Evolutionary conservation across 352 stramenopile species (phyloP).

Genomic region (Pythium diclinum): DNA sequence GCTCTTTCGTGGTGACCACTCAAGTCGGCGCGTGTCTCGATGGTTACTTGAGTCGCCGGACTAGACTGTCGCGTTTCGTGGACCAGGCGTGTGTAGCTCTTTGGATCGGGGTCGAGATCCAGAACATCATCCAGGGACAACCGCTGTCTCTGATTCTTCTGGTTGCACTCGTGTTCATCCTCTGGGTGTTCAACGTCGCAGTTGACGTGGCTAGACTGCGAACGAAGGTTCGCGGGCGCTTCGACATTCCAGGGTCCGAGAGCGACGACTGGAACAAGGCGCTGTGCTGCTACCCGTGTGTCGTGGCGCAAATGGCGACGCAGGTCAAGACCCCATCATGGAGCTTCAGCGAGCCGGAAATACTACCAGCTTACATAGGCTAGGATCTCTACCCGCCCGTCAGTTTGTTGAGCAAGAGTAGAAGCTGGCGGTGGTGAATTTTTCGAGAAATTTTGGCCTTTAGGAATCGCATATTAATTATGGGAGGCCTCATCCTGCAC

Average conservation of each 20-base stretch:
- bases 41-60: too few species aligned
- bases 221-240: slow-evolving; percentile 10
- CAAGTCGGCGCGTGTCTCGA: too few species aligned
- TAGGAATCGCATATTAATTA: too few species aligned
- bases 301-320: slow-evolving; percentile 50
- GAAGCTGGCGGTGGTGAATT: too few species aligned
- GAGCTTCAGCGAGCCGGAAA: slow-evolving; percentile 35
- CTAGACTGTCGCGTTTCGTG: too few species aligned
- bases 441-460: too few species aligned
- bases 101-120: background rate
- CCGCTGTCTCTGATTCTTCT: too few species aligned
- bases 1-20: too few species aligned
- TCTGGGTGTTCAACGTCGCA: background rate
- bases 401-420: too few species aligned
- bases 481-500: too few species aligned
- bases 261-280: slow-evolving; percentile 14
- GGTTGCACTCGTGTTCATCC: too few species aligned
- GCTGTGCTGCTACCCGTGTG: slow-evolving; percentile 31
- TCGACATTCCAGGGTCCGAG: slow-evolving; percentile 14
- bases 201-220: slow-evolving; percentile 13
- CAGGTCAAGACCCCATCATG: slow-evolving; percentile 40
- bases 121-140: too few species aligned
- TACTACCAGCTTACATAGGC: slow-evolving; percentile 32
- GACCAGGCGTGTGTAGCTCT: background rate
- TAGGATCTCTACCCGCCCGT: background rate